Conservation (phyloP, 2,329 filamentous ascomycete species). For the Aaosphaeria arxii region DNA sequence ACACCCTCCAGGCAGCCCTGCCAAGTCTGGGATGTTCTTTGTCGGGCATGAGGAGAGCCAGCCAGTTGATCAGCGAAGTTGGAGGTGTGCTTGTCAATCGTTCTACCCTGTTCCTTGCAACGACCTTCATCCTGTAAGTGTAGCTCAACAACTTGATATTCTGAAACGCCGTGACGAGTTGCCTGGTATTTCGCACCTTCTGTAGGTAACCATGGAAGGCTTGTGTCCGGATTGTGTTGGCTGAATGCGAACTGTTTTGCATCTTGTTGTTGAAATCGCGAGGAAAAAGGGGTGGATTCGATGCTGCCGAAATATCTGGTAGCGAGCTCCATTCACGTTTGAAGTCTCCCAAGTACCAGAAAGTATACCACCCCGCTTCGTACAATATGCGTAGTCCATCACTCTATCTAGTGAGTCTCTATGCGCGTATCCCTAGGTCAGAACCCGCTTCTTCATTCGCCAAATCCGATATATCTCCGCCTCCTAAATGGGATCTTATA, state of each 20-base stretch:
- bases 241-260: slow-evolving; percentile 7
- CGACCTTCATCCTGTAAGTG: not conserved
- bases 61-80: slow-evolving; percentile 1
- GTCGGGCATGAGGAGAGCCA: slow-evolving; percentile 3
- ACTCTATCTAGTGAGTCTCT: not conserved
- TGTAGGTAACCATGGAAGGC: slow-evolving; percentile 4
- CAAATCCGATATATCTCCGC: not conserved
- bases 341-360: slow-evolving; percentile 3
- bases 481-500: not conserved
- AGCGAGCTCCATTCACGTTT: slow-evolving; percentile 2
- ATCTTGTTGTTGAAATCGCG: not conserved
- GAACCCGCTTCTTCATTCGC: not conserved
- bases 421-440: not conserved
- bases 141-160: too few relatives aligned
- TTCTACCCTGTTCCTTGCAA: not conserved
- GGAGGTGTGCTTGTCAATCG: not conserved
- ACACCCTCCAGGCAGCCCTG: slow-evolving; percentile 15
- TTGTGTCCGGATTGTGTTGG: slow-evolving; percentile 7
- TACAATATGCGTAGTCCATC: too few relatives aligned
- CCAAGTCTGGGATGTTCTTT: slow-evolving; percentile 7
- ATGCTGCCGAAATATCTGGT: slow-evolving; percentile 3
- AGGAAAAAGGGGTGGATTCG: too few relatives aligned
- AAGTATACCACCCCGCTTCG: not conserved
- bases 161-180: too few relatives aligned
- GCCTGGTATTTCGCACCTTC: too few relatives aligned